Evolutionary conservation across 805 yeast genomes (phyloP), one percentile per base, ranked within the genome.

Genomic region (Lipomyces yamanashiensis): DNA sequence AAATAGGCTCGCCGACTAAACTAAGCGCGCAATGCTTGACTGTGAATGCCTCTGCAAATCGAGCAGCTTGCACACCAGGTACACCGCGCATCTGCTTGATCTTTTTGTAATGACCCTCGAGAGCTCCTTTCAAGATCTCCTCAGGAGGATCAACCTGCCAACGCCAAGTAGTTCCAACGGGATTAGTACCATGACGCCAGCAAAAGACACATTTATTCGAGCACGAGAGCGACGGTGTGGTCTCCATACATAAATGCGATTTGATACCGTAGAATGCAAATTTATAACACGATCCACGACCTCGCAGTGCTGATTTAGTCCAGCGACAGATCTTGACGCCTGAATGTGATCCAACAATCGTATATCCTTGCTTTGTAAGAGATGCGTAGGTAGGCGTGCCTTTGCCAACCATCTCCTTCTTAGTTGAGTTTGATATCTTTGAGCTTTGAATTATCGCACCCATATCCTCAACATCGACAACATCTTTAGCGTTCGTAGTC

Each of bases 181-280:
- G 98, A 73, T 92, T 92, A 1, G 97, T 92, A 54, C 98, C 98
- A 76, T 92, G 98, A 74, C 98, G 84, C 98, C 98, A 92, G 78
- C 98, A 92, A 73, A 92, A 92, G 4, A 92, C 97, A 82, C 98
- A 92, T 75, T 92, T 92, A 74, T 92, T 92, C 5, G 97, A 90
- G 76, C 98, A 92, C 7, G 97, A 93, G 63, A 92, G 80, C 0
- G 96, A 88, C 0, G 98, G 98, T 0, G 98, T 92, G 1, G 97
- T 85, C 74, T 92, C 98, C 98, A 92, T 92, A 77, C 98, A 92
- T 61, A 93, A 79, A 77, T 93, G 97, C 1, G 96, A 88, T 65
- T 83, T 85, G 71, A 92, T 92, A 28, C 97, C 97, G 74, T 92
- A 92, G 71, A 92, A 88, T 9, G 97, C 96, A 77, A 84, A 90